Conservation (phyloP, 139 green algal genomes). For the Astrephomene gubernaculifera region DNA sequence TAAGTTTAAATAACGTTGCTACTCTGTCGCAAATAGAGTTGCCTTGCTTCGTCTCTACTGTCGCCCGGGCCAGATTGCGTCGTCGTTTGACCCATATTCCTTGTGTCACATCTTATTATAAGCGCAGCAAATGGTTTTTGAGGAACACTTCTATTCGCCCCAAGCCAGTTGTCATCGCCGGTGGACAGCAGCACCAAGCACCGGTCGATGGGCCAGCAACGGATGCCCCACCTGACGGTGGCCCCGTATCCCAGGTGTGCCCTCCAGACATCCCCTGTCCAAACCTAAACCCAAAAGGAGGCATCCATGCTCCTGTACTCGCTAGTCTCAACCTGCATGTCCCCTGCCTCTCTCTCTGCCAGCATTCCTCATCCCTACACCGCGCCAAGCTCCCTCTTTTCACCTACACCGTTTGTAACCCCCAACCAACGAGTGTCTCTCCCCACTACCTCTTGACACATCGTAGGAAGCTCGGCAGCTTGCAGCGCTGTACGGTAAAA, state of each 20-base stretch:
- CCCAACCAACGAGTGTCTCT: neutral
- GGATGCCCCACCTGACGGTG: neutral
- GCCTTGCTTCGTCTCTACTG: neutral
- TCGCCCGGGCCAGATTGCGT: neutral
- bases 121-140: no score
- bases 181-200: neutral
- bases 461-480: neutral
- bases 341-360: no score
- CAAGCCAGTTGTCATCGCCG: no score
- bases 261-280: neutral
- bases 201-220: neutral
- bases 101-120: neutral
- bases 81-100: neutral
- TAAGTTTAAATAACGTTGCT: no score
- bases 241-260: constrained; percentile 5
- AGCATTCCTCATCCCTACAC: neutral
- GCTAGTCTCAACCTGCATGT: no score
- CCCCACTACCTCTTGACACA: neutral
- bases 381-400: neutral
- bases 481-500: constrained; percentile 2
- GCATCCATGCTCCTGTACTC: no score
- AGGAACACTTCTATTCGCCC: no score
- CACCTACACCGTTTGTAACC: neutral
- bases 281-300: no score
- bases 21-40: neutral